These are phyloP conservation scores for Corymbia calophylla DNA, from an alignment of 441 rosid species.

Conservation along the genomic window DNA sequence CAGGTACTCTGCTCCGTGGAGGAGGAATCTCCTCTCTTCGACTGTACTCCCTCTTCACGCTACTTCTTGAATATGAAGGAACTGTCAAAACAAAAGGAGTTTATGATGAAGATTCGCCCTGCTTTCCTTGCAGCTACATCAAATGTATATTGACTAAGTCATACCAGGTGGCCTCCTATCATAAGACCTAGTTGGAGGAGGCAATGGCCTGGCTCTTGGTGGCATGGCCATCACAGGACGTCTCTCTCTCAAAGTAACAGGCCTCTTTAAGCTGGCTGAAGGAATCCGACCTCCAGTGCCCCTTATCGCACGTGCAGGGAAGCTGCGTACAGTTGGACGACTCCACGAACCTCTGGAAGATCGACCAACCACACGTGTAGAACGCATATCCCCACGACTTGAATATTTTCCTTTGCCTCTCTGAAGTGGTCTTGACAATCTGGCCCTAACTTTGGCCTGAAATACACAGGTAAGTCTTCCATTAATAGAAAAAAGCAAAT, in stretches of 20 bases:
- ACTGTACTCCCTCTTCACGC: slow-evolving; percentile 75
- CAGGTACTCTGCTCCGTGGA: slow-evolving; percentile 65
- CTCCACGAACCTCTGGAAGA: slow-evolving; percentile 61
- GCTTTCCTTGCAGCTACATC: not conserved
- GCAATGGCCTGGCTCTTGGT: slow-evolving; percentile 49
- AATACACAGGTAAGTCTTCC: not conserved
- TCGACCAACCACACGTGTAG: slow-evolving; percentile 58
- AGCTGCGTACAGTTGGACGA: slow-evolving; percentile 48
- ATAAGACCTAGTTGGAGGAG: slow-evolving; percentile 69
- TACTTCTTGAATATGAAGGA: slow-evolving; percentile 62
- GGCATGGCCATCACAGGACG: slow-evolving; percentile 61
- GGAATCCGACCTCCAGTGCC: slow-evolving; percentile 45
- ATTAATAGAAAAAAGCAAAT: not conserved
- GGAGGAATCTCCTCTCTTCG: slow-evolving; percentile 78
- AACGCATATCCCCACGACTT: slow-evolving; percentile 48
- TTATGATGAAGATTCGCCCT: not conserved
- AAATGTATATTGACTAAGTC: not conserved
- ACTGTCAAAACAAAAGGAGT: slow-evolving; percentile 23
- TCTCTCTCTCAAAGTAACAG: slow-evolving; percentile 54
- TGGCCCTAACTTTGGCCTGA: slow-evolving; percentile 95
- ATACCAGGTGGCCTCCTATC: slow-evolving; percentile 86
- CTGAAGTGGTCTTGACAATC: slow-evolving; percentile 91
- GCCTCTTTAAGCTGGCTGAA: slow-evolving; percentile 50
- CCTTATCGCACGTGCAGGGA: slow-evolving; percentile 34
- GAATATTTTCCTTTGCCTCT: slow-evolving; percentile 62